Evolutionary conservation across 139 green algal species (phyloP), one percentile per base, ranked within the genome.

Genomic region (Coccomyxa sp.): DNA sequence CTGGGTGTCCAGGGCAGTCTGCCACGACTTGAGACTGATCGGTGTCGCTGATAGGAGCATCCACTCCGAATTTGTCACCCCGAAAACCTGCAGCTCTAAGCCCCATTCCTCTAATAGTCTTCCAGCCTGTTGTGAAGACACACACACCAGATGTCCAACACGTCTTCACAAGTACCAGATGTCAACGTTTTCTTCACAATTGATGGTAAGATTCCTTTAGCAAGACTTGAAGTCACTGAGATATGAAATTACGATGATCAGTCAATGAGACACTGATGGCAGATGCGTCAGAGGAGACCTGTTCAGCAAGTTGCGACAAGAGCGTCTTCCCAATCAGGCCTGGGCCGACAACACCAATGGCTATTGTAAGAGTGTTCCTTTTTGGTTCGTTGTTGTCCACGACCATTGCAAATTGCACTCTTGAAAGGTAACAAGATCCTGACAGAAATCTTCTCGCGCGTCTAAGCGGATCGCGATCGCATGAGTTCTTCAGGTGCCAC

Each of bases 321-420:
- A 99, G 85, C 0, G 94, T 94, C 18, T 89, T 87, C 11, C 96
- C 96, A 58, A 99, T 94, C 13, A 95, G 88, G 7, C 96, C 96
- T 3, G 96, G 95, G 0, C 95, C 95, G 63, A 99, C 91, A 4
- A 99, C 79, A 25, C 89, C 96, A 23, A 99, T 89, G 15, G 90
- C 91, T 31, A 97, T 87, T 59, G 91, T 85, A 63, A 94, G 92
- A 68, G 93, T 86, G 0, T 86, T 82, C 21, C 25, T 81, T 16
- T 25, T 59, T 38, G 16, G 59, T 32, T 15, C 31, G 15, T 63
- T n/a, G 30, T 4, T 30, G 14, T 28, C 32, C 28, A 30, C n/a
- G 58, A 60, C 58, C 57, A 51, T 77, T 82, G 23, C n/a, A 21
- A 17, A 51, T 77, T 82, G 23, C n/a, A 21, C 38, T 51, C 38